Conservation (phyloP, 176 grass and related monocot species). For the Carex littledalei region DNA sequence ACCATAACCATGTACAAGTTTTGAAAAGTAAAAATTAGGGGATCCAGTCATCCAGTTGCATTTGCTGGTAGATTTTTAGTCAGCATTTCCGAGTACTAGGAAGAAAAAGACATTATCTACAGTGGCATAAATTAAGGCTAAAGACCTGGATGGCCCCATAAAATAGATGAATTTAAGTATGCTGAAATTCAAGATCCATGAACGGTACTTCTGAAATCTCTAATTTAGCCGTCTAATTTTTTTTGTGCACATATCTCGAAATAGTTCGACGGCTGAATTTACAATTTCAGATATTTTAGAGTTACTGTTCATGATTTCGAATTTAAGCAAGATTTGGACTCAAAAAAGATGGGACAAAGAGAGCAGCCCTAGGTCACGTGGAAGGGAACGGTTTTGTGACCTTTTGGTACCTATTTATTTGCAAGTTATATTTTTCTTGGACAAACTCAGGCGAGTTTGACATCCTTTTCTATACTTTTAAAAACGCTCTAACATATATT, state of each 20-base stretch:
- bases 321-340: no score
- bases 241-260: no score
- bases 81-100: not conserved
- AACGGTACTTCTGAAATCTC: no score
- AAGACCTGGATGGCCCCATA: not conserved
- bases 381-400: not conserved
- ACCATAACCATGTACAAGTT: not conserved
- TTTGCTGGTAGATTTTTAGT: not conserved
- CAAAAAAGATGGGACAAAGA: not conserved
- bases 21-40: not conserved
- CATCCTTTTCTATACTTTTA: not conserved
- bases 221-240: no score
- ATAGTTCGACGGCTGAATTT: no score
- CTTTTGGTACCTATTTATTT: not conserved
- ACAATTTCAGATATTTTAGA: no score
- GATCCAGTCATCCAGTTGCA: not conserved
- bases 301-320: no score
- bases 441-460: constrained; percentile 4
- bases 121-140: constrained; percentile 6
- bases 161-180: no score
- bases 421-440: constrained; percentile 1
- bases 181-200: no score
- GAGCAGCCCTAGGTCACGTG: constrained; percentile 26
- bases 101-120: not conserved
- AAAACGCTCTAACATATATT: not conserved